Evolutionary conservation across 75 land plant genomes (phyloP), one percentile per base, ranked within the genome.

Genomic region (Sequoiadendron giganteum): DNA sequence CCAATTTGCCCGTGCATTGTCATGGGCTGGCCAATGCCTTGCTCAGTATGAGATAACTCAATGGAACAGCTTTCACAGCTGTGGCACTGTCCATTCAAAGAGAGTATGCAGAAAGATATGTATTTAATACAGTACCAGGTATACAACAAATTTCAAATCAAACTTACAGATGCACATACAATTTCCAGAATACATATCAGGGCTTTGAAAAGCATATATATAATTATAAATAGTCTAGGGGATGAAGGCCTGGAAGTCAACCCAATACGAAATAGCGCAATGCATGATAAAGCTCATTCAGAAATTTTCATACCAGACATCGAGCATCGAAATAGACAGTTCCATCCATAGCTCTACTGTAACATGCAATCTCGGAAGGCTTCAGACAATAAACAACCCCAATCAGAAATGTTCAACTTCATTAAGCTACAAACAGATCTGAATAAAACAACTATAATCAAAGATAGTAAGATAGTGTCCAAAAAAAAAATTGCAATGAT

Each of bases 361-460:
- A 96, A 88, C 96, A 91, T 83, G 97, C 96, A 87, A 97, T 89
- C 77, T 97, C 96, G 72, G 91, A 90, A 32, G 99, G 99, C 97
- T 96, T 80, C 65, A 56, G n/a, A 85, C 38, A 32, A 55, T 19
- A 52, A 85, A 85, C 47, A 82, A 28, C 25, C 48, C 7, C 42
- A 47, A 82, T 72, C 48, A 88, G 68, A 52, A 75, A 89, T 83
- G 25, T 36, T 30, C 65, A 43, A 81, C 65, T 34, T 16, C 68
- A 52, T 70, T 47, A 47, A 28, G 25, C 34, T 43, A 11, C 13
- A 42, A 40, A 45, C 47, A 45, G 30, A 25, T 45, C 14, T 9
- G 11, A 45, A 45, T 11, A 28, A 10, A 9, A 40, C 9, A 19
- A 5, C 8, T 42, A 25, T 80, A 21, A 42, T 21, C n/a, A 25